Evolutionary conservation across 352 stramenopile genomes (phyloP).

Genomic region (Pythium graminicola): DNA sequence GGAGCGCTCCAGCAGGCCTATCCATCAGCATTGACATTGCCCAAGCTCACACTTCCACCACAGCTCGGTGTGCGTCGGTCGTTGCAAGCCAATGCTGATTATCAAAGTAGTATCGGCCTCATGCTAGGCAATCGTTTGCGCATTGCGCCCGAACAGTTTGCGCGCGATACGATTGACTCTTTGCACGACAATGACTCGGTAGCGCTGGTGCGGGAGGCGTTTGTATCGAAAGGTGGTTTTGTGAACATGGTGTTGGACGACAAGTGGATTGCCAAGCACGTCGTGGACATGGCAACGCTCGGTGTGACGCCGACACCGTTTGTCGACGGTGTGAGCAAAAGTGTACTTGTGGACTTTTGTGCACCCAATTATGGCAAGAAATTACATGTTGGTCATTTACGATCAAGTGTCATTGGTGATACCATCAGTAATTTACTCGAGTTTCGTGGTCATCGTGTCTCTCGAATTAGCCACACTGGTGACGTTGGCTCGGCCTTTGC

Average conservation of each 20-base stretch:
- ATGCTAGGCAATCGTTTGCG: conserved; percentile 43
- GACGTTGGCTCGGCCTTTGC: conserved; percentile 73
- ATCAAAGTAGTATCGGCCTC: conserved; percentile 67
- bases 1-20: conserved; percentile 31
- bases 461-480: conserved; percentile 69
- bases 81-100: conserved; percentile 54
- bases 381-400: conserved; percentile 75
- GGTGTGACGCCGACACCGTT: conserved; percentile 30
- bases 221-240: conserved; percentile 64
- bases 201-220: conserved; percentile 23
- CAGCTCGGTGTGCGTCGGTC: conserved; percentile 62
- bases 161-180: conserved; percentile 22
- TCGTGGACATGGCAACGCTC: conserved; percentile 51
- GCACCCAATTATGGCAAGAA: conserved; percentile 84
- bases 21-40: conserved; percentile 24
- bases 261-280: conserved; percentile 56
- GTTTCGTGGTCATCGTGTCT: conserved; percentile 65
- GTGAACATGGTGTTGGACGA: conserved; percentile 70
- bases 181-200: conserved; percentile 23
- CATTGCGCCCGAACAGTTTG: conserved; percentile 35
- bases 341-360: conserved; percentile 75
- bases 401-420: conserved; percentile 74
- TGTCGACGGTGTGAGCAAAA: conserved; percentile 20
- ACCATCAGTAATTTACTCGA: conserved; percentile 77
- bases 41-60: conserved; percentile 27